Conservation (phyloP, 306 rosid genomes). For the Hippophae rhamnoides region DNA sequence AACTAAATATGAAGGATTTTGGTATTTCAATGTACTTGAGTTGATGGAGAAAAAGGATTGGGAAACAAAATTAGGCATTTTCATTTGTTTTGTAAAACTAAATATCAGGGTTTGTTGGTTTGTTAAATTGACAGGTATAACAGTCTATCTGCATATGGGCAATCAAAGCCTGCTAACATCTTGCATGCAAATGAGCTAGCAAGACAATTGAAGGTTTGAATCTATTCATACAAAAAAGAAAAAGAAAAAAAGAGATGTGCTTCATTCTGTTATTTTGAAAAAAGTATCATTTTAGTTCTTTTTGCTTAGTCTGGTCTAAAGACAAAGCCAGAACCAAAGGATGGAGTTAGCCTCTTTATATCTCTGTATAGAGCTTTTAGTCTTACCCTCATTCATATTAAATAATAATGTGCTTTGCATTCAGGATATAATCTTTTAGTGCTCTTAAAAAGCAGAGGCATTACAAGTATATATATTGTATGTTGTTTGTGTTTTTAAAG, state of each 20-base stretch:
- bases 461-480: no score
- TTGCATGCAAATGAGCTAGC: constrained; percentile 67
- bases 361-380: neutral
- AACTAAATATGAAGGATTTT: no score
- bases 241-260: neutral
- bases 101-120: constrained; percentile 3
- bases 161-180: constrained; percentile 74
- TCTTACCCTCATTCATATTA: neutral
- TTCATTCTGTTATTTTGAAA: neutral
- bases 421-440: no score
- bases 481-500: no score
- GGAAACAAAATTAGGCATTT: no score
- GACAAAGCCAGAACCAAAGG: neutral
- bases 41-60: no score
- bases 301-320: neutral
- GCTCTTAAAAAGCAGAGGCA: no score
- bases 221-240: neutral
- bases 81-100: neutral
- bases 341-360: neutral
- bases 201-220: constrained; percentile 44
- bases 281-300: neutral
- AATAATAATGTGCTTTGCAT: no score
- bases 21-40: no score
- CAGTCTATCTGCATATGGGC: constrained; percentile 62
- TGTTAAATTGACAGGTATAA: constrained; percentile 33